Base-by-base conservation (phyloP, 225 moss, liverwort and hornwort genomes). In the Physcomitrium patens region DNA sequence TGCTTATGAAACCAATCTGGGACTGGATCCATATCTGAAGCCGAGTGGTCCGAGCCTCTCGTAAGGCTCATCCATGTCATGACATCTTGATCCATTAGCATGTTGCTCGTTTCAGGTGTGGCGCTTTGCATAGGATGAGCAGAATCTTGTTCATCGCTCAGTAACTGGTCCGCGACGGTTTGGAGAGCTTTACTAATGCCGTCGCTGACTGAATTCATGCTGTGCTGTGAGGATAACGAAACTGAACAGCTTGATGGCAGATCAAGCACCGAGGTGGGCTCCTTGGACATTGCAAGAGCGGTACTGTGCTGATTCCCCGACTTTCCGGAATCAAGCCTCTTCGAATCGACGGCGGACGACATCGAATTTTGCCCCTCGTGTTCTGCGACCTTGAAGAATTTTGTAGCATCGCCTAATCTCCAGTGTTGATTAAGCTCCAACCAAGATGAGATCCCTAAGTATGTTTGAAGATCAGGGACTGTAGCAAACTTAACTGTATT, bases 201-300 rank as follows among this genome's bases (percentile, higher is more conserved):
- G 52, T 76, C 80, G 59, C 70, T 80, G 56, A 31, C 24, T 3
- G 77, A 77, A 68, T 55, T 73, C 48, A 82, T 63, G 78, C 82
- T 82, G 37, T 41, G 82, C 74, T 82, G 78, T 9, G 82, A 78
- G 20, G 82, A 74, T 16, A 82, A 31, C 0, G 82, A 78, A 24
- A 24, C 24, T 24, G 24, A 24, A 24, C 24, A 24, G 37, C 82
- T 82, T 10, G 82, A 65, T 54, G 78, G 82, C 49, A 78, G 60
- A 67, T 82, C 82, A 20, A 82, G 60, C 22, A 82, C 82, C 53
- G 82, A 82, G 51, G 70, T 70, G 16, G 82, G 82, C 66, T 82
- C 82, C 45, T 47, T 71, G 66, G 67, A 65, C 26, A 66, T 28
- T 60, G 68, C 49, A 15, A 14, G 47, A 16, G 58, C 42, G 65